Evolutionary conservation across 108 stramenopile genomes (phyloP).

Genomic region (Fragilariopsis cylindrus): DNA sequence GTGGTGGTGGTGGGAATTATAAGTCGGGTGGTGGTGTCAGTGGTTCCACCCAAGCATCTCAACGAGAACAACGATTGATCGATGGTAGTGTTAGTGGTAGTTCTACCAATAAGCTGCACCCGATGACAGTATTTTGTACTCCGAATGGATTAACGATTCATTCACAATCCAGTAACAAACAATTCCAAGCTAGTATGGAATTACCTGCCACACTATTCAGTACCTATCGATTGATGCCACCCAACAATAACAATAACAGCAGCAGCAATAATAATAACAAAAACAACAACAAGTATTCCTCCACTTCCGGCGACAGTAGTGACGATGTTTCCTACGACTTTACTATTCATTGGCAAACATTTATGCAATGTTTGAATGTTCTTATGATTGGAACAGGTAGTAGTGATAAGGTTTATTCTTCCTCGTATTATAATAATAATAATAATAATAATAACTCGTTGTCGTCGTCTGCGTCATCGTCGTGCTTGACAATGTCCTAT

Average conservation of each 20-base stretch:
- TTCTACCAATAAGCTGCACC: not conserved
- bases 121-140: conserved; percentile 21
- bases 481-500: not conserved
- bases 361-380: conserved; percentile 28
- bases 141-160: conserved; percentile 22
- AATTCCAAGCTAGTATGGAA: conserved; percentile 35
- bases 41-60: not conserved
- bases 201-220: conserved; percentile 17
- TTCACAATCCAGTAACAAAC: conserved; percentile 26
- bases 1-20: not conserved
- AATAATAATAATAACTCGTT: not conserved
- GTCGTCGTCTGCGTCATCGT: not conserved
- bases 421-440: not conserved
- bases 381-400: conserved; percentile 20
- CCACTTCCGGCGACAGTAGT: conserved; percentile 3
- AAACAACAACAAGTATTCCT: not conserved
- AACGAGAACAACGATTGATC: not conserved
- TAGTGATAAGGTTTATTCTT: not conserved
- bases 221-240: conserved; percentile 1
- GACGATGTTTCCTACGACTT: conserved; percentile 11
- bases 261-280: not conserved
- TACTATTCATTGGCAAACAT: conserved; percentile 20
- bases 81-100: not conserved
- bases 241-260: not conserved
- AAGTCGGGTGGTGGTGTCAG: not conserved